These are phyloP conservation scores for Tolypocladium pustulatum DNA, from an alignment of 2,329 filamentous ascomycete species.

Conservation along the genomic window DNA sequence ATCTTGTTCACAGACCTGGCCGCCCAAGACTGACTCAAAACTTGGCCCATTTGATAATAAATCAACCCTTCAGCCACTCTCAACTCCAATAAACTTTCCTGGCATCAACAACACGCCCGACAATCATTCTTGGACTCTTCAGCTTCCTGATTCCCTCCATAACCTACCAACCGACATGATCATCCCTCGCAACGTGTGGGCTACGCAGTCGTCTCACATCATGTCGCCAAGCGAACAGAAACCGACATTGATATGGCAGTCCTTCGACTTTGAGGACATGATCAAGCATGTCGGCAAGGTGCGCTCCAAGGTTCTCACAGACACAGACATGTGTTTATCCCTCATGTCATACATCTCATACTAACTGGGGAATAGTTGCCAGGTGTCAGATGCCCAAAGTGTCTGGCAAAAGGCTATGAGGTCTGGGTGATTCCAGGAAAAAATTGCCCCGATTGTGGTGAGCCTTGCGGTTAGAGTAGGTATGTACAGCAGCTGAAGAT, in stretches of 20 bases:
- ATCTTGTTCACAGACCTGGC: neutral
- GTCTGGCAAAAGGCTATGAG: conserved; percentile 35
- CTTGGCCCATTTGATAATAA: neutral
- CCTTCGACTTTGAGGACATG: neutral
- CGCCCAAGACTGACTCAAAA: neutral
- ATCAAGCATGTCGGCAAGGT: conserved; percentile 1
- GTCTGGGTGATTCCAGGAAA: conserved; percentile 46
- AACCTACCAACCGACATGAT: no score
- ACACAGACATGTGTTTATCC: neutral
- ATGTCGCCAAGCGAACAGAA: neutral
- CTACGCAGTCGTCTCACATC: neutral
- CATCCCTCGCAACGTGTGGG: neutral
- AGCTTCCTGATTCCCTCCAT: neutral
- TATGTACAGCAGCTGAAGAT: no score
- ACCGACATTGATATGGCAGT: neutral
- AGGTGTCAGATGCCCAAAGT: conserved; percentile 42
- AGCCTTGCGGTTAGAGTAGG: conserved; percentile 22
- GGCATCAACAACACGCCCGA: neutral
- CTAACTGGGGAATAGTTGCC: conserved; percentile 24
- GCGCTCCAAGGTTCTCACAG: neutral
- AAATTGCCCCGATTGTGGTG: conserved; percentile 39
- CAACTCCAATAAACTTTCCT: neutral
- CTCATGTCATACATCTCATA: neutral
- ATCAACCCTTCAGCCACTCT: neutral
- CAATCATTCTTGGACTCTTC: neutral